These are phyloP conservation scores for Suillus fuscotomentosus DNA, from an alignment of 768 basidiomycete species.

Conservation along the genomic window DNA sequence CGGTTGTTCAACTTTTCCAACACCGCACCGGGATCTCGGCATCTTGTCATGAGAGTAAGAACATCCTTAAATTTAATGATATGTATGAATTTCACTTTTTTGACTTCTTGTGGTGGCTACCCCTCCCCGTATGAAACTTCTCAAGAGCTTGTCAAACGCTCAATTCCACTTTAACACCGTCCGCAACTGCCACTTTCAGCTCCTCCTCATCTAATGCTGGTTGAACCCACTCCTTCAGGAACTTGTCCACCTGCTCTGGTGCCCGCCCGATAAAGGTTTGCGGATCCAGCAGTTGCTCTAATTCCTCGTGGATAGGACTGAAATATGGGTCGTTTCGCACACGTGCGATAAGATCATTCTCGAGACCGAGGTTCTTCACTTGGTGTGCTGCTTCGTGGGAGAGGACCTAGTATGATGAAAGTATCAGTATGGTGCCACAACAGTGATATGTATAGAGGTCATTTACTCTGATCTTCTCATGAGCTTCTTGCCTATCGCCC, in stretches of 20 bases:
- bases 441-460: constrained; percentile 5
- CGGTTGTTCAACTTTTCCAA: constrained; percentile 19
- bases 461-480: constrained; percentile 88
- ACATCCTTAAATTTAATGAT: not conserved
- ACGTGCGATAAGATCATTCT: constrained; percentile 94
- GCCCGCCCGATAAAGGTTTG: constrained; percentile 90
- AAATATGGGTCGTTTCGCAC: constrained; percentile 84
- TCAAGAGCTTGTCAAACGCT: constrained; percentile 40
- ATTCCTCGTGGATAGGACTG: constrained; percentile 75
- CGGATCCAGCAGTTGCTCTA: constrained; percentile 82
- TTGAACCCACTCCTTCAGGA: constrained; percentile 82
- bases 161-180: constrained; percentile 62
- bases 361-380: constrained; percentile 91
- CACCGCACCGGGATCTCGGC: constrained; percentile 16
- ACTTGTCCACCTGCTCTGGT: constrained; percentile 90
- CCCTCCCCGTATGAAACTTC: not conserved
- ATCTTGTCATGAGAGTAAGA: not conserved
- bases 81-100: not conserved
- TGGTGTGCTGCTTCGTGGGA: constrained; percentile 94
- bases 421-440: constrained; percentile 14
- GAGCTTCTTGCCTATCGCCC: constrained; percentile 94
- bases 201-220: constrained; percentile 73
- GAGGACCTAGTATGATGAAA: constrained; percentile 55
- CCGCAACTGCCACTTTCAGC: constrained; percentile 49
- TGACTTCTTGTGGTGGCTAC: constrained; percentile 1